Base-by-base conservation (phyloP, 768 basidiomycete species). In the Kwoniella shandongensis region DNA sequence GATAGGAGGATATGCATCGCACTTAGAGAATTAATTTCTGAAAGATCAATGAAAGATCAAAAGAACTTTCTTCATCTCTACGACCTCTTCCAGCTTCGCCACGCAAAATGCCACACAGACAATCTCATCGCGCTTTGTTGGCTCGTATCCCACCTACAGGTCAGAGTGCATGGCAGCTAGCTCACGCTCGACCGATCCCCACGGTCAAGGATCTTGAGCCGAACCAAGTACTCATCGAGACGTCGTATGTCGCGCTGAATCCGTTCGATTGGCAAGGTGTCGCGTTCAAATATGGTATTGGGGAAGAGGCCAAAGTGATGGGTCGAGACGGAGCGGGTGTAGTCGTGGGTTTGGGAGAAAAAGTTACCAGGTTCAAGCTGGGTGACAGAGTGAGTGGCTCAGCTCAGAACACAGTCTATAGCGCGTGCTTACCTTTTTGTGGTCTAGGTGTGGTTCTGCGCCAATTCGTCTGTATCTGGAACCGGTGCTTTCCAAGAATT, bases 401-500 rank as follows among this genome's bases (percentile, higher is more conserved):
- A 2, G 11, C n/a, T 44, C 26, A 1, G 47, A 55, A 6, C 13
- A 18, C n/a, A 44, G 32, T n/a, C 20, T 29, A 6, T 11, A 2
- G 15, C 0, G 6, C 23, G 11, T 12, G 30, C 48, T 47, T 6
- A 51, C 15, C 12, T 11, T 4, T 2, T n/a, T 41, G 36, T 23
- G 10, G 2, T 10, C 5, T 18, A 65, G 63, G 66, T 70, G 1
- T 70, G 69, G 69, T 70, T 70, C 59, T 70, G 66, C 42, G 66
- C 69, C 46, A 61, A 67, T 38, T 62, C 69, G 1, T 57, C 66
- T 1, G 38, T 39, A 18, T 42, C 51, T 8, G 51, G 51, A 12
- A 56, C 63, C 23, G 66, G 62, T 0, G 69, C 69, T 12, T 70
- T 70, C 49, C 69, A 70, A 53, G 69, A 67, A 36, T 67, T 54